Evolutionary conservation across 1,284 basidiomycete genomes (phyloP), one percentile per base, ranked within the genome.

Genomic region (Puccinia hordei): DNA sequence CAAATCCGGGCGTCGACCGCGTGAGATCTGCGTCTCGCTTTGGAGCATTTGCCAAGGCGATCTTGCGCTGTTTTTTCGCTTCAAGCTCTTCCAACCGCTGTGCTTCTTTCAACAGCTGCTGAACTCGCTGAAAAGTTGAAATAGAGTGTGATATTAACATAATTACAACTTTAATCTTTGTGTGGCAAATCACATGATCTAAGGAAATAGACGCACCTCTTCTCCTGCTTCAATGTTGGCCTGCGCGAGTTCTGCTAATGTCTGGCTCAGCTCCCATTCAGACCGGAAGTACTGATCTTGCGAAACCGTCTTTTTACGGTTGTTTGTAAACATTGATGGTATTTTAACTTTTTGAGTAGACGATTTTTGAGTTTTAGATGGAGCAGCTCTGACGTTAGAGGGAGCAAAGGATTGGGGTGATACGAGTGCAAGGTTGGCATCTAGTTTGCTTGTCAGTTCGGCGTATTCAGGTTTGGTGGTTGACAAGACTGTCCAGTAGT

Each of bases 201-300:
- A 19, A 4, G 15, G 41, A n/a, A 27, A 53, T 19, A 8, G 30
- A 53, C 78, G 51, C 17, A 80, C 78, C 44, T 80, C 27, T 27
- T 73, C 69, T n/a, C 78, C 78, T 46, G 46, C 57, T 57, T 73
- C 57, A 63, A 80, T 80, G 22, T 73, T 80, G 27, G 44, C 44
- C 59, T 65, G 68, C 22, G 61, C 78, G 17, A 80, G 46, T 38
- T 80, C 69, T 3, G 61, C 46, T n/a, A 80, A 24, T 6, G 59
- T 59, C 44, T 66, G 59, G 8, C 71, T 80, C 53, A 80, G 49
- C 27, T 80, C 17, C 59, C 55, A 73, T 41, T 80, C 78, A 51
- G 57, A 49, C 51, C 73, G 51, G 1, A 80, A 57, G 33, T 33
- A 33, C n/a, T 44, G 59, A 38, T 80, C 78, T 17, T 72, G 55